A percentile compares a stretch with the other conserved stretches of the same genome.
These are phyloP conservation scores for Boletellus deceptivus DNA, from an alignment of 1,284 basidiomycete genomes.

Conservation along the genomic window DNA sequence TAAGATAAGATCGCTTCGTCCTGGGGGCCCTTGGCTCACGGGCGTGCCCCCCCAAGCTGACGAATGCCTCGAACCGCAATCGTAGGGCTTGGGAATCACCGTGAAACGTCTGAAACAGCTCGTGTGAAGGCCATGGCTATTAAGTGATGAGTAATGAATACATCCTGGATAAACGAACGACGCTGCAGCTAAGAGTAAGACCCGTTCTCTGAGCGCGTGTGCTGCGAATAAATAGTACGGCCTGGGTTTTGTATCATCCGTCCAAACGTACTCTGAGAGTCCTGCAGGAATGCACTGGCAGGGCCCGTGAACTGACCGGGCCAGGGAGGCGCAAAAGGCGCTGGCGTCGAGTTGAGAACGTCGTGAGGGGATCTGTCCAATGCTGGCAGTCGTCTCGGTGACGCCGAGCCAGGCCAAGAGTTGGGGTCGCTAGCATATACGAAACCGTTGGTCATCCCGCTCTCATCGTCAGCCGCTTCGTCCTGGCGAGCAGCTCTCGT, in stretches of 20 bases:
- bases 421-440: constrained; percentile 19
- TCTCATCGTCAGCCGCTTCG: constrained; percentile 21
- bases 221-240: constrained; percentile 58
- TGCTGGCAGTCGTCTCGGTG: constrained; percentile 24
- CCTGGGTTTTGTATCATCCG: constrained; percentile 44
- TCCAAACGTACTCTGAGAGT: constrained; percentile 30
- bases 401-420: constrained; percentile 28
- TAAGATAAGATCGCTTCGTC: constrained; percentile 27
- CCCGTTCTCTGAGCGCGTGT: constrained; percentile 34
- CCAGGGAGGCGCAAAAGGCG: constrained; percentile 35
- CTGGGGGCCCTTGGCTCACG: neutral
- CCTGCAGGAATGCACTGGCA: constrained; percentile 45
- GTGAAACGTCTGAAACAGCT: neutral
- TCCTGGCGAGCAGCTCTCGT: constrained; percentile 30
- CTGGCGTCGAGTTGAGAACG: constrained; percentile 26
- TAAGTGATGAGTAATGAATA: constrained; percentile 24
- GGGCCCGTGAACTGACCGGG: constrained; percentile 44
- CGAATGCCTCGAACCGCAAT: neutral
- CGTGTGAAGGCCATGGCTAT: constrained; percentile 13
- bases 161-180: constrained; percentile 15
- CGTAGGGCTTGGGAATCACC: neutral
- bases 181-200: constrained; percentile 24
- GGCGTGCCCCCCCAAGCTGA: neutral
- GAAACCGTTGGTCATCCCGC: constrained; percentile 24
- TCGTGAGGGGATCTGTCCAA: constrained; percentile 24